Evolutionary conservation across 192 early-diverging fungal genomes (phyloP), one percentile per base, ranked within the genome.

Genomic region (Obelidium mucronatum): DNA sequence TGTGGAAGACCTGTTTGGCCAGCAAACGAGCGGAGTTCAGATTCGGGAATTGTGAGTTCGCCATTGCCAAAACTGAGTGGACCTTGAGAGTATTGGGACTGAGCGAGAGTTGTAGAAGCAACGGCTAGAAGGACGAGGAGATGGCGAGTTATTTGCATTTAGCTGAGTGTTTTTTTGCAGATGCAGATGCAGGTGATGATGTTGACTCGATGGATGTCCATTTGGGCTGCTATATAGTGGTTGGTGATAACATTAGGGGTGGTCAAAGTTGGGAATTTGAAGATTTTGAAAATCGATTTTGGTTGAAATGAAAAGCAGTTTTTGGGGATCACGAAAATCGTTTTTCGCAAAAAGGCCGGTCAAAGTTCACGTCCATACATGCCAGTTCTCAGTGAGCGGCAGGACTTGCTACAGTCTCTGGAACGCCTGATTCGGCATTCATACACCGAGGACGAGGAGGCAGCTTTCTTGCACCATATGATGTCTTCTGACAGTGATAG

Each of bases 271-370:
- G 55, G 26, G 28, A 58, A 58, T 19, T 28, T 28, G 4, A 5
- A 58, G 6, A 58, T 19, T 58, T 58, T 58, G 55, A 58, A 58
- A 58, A 58, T 6, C 24, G 55, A 19, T 5, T 58, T 58, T 58
- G 11, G 55, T 28, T 5, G 6, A 6, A 19, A 5, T 30, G 11
- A 58, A 58, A 58, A 58, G 28, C 55, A 17, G 17, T 11, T 5
- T 11, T 44, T 44, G 42, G 42, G 42, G 5, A 17, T 6, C 8
- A 5, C 24, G 55, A 58, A 58, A 15, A 5, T 19, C n/a, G 5
- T 58, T 58, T 58, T 58, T 30, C n/a, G 22, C 48, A 13, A 8
- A 22, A 8, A 19, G 28, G n/a, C 5, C 55, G 28, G 19, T 58
- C 55, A 58, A 58, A 58, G 55, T 58, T 24, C 5, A 44, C 42